Base-by-base conservation (phyloP, 441 rosid species). In the Macaranga tanarius region DNA sequence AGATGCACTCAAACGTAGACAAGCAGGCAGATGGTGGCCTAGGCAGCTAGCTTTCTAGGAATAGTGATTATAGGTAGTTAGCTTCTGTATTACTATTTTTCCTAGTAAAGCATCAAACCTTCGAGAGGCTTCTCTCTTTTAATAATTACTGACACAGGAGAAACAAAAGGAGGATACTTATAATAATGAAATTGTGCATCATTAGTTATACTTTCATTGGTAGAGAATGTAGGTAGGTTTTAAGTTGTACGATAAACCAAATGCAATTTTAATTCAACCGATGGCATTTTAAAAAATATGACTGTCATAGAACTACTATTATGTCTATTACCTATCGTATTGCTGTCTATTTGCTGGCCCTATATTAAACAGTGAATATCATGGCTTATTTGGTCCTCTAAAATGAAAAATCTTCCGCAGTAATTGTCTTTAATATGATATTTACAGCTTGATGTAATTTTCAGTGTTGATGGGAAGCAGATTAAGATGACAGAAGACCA, bases 401-500 rank as follows among this genome's bases (percentile, higher is more conserved):
- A 56, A 55, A 22, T 48, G 47, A 51, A 62, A n/a, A 22, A 58
- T 59, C n/a, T 38, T 55, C 31, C 66, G 61, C 28, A 62, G 56
- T 52, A 62, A 23, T 79, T 79, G 31, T n/a, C 28, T 58, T 62
- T 34, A 61, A 50, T 60, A 55, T 67, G 59, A 34, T 83, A 64
- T 74, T 81, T 78, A 64, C 61, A 34, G 66, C 65, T 80, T 67
- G 74, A 54, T 71, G 51, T 61, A 40, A 40, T 75, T 81, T 83
- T 81, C 90, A 95, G 99, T 74, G 75, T 87, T 80, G 88, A 85
- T 75, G 97, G 88, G 77, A 84, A 86, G 77, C 89, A 63, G 79
- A 85, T 89, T 79, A 88, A 87, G 80, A 88, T 96, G 94, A 88
- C 97, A 13, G 97, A 89, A 85, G 99, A 96, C 84, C 99, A 93